Evolutionary conservation across 1,284 basidiomycete species (phyloP).

Genomic region (Tylopilus sp.): DNA sequence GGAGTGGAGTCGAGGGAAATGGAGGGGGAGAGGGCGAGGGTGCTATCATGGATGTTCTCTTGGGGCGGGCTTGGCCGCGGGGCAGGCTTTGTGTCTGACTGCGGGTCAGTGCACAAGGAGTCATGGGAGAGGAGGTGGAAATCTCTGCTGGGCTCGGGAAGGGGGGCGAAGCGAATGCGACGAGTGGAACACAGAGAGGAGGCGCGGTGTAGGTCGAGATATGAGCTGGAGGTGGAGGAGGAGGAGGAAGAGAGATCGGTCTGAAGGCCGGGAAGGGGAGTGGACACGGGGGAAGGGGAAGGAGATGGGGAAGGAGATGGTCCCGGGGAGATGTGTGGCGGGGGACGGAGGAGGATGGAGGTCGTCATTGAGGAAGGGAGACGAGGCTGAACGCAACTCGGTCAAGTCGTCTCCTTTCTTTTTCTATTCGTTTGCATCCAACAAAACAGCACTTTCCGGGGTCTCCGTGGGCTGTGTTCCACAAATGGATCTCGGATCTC

Average conservation of each 20-base stretch:
- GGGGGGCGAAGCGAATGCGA: conserved; percentile 69
- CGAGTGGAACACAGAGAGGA: conserved; percentile 29
- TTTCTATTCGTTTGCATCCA: conserved; percentile 14
- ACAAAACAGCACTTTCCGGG: conserved; percentile 16
- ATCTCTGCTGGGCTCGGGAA: conserved; percentile 62
- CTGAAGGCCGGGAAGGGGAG: conserved; percentile 36
- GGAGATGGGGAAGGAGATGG: conserved; percentile 17
- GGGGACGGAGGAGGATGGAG: conserved; percentile 25
- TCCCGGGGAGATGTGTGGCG: neutral
- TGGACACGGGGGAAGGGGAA: conserved; percentile 33
- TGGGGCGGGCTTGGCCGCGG: neutral
- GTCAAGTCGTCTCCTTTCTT: conserved; percentile 3
- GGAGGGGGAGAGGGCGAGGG: conserved; percentile 21
- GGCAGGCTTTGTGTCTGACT: conserved; percentile 9
- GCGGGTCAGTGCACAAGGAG: conserved; percentile 15
- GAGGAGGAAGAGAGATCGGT: conserved; percentile 30
- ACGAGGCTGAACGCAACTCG: neutral
- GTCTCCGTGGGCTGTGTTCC: conserved; percentile 21
- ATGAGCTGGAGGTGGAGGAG: conserved; percentile 21
- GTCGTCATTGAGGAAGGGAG: conserved; percentile 11
- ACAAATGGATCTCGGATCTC: conserved; percentile 20
- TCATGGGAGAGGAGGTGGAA: conserved; percentile 16
- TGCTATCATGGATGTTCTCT: conserved; percentile 1
- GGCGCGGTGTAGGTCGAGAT: conserved; percentile 12
- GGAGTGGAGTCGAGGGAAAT: conserved; percentile 19